Base-by-base conservation (phyloP, 805 yeast genomes). In the Barnettozyma populi region DNA sequence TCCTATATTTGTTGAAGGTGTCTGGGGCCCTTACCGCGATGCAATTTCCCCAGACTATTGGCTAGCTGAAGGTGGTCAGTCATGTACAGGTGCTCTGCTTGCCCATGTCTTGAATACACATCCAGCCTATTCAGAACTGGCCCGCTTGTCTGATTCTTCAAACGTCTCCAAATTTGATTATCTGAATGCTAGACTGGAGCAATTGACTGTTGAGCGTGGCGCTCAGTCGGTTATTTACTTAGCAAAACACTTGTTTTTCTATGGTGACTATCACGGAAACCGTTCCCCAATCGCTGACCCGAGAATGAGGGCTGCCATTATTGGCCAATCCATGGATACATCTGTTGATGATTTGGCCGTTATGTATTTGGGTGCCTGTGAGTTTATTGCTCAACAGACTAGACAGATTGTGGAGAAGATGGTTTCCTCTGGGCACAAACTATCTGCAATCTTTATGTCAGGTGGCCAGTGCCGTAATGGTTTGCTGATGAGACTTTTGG, bases 61-160 rank as follows among this genome's bases (percentile, higher is more conserved):
- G 98, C 74, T 90, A 54, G 96, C 98, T 13, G 99, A 94, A 69
- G 99, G 99, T 62, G 99, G 99, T n/a, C 99, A 94, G 67, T 84
- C 95, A 14, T 86, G 96, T 63, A 94, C 99, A 2, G 99, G 99
- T 57, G 97, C 95, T 27, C 75, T 94, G 36, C 74, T 94, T 53
- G 92, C 94, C 2, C 95, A 88, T 65, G 92, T 92, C 14, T 67
- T 94, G 52, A 75, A 87, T 11, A 84, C 87, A 9, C 98, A 94
- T 63, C 97, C 97, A 0, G 95, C 98, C 0, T 81, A 82, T 56
- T 71, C 79, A 2, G 89, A 87, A 60, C 74, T 92, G 46, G 76
- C 80, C 13, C 76, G 74, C 50, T 68, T 79, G 32, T 81, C 96
- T 0, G 86, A 80, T 54, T 79, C 82, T 19, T 78, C 88, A 1